Evolutionary conservation across 108 stramenopile genomes (phyloP).

Genomic region (Poteriospumella lacustris): DNA sequence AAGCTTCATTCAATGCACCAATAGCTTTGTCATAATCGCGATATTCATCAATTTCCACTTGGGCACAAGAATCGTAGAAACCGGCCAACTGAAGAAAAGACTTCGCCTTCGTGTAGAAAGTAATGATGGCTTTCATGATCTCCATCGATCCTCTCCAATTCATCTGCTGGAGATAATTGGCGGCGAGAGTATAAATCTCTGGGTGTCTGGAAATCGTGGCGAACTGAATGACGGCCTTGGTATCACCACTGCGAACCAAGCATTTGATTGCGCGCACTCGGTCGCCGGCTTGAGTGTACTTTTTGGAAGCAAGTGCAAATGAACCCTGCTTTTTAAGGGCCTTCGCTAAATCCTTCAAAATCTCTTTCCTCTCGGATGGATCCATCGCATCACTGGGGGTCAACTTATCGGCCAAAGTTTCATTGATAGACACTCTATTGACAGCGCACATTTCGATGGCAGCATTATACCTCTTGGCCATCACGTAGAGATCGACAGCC

Average conservation of each 20-base stretch:
- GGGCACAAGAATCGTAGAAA: conserved; percentile 64
- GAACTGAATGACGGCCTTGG: conserved; percentile 62
- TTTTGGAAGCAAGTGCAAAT: conserved; percentile 60
- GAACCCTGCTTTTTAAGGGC: conserved; percentile 57
- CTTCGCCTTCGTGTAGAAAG: conserved; percentile 65
- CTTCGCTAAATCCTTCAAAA: conserved; percentile 49
- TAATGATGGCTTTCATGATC: conserved; percentile 61
- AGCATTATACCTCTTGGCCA: conserved; percentile 30
- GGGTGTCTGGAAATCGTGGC: conserved; percentile 48
- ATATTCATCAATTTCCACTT: conserved; percentile 60
- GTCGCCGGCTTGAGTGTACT: conserved; percentile 69
- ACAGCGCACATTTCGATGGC: conserved; percentile 55
- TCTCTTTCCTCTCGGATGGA: conserved; percentile 29
- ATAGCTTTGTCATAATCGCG: conserved; percentile 63
- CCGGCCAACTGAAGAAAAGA: conserved; percentile 54
- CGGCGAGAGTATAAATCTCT: conserved; percentile 66
- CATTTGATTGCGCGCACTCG: conserved; percentile 60
- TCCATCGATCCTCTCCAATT: conserved; percentile 56
- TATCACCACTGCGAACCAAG: conserved; percentile 61
- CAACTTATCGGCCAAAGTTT: conserved; percentile 55
- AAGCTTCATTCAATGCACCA: conserved; percentile 59
- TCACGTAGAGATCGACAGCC: conserved; percentile 55
- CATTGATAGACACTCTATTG: conserved; percentile 49
- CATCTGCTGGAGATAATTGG: conserved; percentile 64
- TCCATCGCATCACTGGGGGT: conserved; percentile 39